phyloP scores from a whole-genome alignment of 116 monocot genomes.

The Papilionanthe hybrid region DNA sequence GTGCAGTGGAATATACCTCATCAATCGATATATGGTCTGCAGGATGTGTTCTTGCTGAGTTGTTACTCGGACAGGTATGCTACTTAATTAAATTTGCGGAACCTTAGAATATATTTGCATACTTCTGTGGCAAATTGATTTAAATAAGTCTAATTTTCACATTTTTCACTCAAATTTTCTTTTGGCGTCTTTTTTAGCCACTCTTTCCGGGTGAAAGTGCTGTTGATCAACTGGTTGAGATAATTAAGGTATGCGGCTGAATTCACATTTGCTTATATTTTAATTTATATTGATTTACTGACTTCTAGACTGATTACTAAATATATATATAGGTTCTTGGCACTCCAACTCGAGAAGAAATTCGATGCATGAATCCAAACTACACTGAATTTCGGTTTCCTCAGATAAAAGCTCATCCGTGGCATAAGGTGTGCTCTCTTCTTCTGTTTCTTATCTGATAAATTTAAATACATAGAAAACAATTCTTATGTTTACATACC shows the following conservation, averaged over 20 bases:
- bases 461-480: too few relatives aligned
- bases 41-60: conserved; percentile 82
- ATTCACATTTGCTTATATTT: not conserved
- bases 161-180: conserved; percentile 6
- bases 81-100: not conserved
- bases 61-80: conserved; percentile 75
- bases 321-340: conserved; percentile 50
- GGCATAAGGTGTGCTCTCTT: conserved; percentile 50
- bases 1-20: conserved; percentile 81
- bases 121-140: not conserved
- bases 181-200: conserved; percentile 32
- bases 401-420: conserved; percentile 76
- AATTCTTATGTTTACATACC: too few relatives aligned
- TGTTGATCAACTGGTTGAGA: conserved; percentile 80
- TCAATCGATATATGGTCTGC: conserved; percentile 92
- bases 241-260: conserved; percentile 57
- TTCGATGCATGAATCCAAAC: conserved; percentile 83
- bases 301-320: not conserved
- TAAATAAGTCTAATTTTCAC: not conserved
- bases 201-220: conserved; percentile 83
- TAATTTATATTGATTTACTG: not conserved
- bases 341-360: conserved; percentile 78
- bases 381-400: conserved; percentile 71
- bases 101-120: not conserved
- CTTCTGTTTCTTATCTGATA: not conserved